Base-by-base conservation (phyloP, 2,329 filamentous ascomycete genomes). In the Scedosporium dehoogii region DNA sequence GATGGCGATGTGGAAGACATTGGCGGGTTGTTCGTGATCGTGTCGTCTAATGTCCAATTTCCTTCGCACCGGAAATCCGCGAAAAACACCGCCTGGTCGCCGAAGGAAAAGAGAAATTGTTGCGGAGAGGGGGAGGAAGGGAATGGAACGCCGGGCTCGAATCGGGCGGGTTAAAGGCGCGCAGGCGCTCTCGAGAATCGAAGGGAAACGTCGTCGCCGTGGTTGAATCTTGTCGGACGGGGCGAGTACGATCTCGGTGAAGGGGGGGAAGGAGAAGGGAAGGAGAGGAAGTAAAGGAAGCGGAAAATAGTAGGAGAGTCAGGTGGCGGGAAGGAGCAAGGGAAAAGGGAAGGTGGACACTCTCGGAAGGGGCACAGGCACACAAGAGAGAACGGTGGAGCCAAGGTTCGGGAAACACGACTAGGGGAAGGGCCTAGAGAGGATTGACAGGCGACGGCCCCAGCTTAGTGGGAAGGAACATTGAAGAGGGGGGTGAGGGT, bases 131-230 rank as follows among this genome's bases (percentile, higher is more conserved):
- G 60, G 48, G 51, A 63, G 58, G 61, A 58, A 33, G 29, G 29
- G 59, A 62, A 48, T 62, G 51, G 51, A 55, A 55, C 51, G 51
- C 51, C 51, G 51, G 51, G 51, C 51, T 55, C 51, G 51, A 14
- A 55, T 55, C 51, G 51, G 51, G 51, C 51, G 51, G 51, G 58
- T 65, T 63, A 53, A 25, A 64, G 44, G 62, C 61, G 61, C 61
- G 25, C 23, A 29, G 18, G 38, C 55, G 58, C 56, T 60, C 62
- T 64, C 64, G 63, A 64, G 63, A 63, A 63, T 60, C 60, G 64
- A 64, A 63, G 55, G 58, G 59, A 65, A 29, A 21, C 55, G 57
- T 64, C 62, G 62, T 64, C 64, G 62, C 62, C 61, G 62, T 53
- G 27, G 23, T 38, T 33, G 27, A 38, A 23, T 58, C 59, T 61